Evolutionary conservation across 495 filamentous ascomycete species (phyloP).

Genomic region (Penicillium bovifimosum): DNA sequence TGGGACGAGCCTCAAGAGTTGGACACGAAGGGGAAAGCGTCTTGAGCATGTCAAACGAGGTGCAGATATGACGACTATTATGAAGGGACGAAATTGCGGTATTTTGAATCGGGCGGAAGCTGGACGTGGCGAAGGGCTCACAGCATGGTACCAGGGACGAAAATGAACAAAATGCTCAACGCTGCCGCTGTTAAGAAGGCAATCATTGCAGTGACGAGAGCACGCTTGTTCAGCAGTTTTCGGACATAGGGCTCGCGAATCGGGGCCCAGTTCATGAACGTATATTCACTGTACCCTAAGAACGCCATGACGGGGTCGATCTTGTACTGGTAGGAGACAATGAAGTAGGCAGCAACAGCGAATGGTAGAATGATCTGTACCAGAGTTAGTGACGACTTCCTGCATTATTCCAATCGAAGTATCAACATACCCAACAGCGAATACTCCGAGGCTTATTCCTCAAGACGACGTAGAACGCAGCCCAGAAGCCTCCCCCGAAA

Average conservation of each 20-base stretch:
- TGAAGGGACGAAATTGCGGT: neutral
- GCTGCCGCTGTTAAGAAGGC: slow-evolving; percentile 70
- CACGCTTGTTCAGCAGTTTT: slow-evolving; percentile 72
- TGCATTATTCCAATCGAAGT: neutral
- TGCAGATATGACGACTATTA: neutral
- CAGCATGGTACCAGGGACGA: slow-evolving; percentile 85
- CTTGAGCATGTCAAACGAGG: neutral
- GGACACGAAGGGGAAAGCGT: slow-evolving; percentile 3
- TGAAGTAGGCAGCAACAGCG: slow-evolving; percentile 78
- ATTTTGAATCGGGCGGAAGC: neutral
- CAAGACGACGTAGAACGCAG: slow-evolving; percentile 86
- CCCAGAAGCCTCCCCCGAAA: slow-evolving; percentile 91
- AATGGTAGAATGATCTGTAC: slow-evolving; percentile 86
- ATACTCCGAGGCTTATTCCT: slow-evolving; percentile 68
- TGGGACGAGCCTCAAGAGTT: slow-evolving; percentile 10
- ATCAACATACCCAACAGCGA: slow-evolving; percentile 70
- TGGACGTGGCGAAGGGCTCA: slow-evolving; percentile 33
- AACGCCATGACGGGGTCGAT: slow-evolving; percentile 88
- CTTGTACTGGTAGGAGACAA: slow-evolving; percentile 87
- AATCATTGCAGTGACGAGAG: slow-evolving; percentile 66
- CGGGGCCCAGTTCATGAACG: slow-evolving; percentile 79
- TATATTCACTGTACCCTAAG: slow-evolving; percentile 89
- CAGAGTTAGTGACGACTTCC: slow-evolving; percentile 14
- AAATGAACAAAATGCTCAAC: slow-evolving; percentile 76
- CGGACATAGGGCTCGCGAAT: slow-evolving; percentile 87